Conservation (phyloP, 140 eudicot species). For the Cichorium intybus region DNA sequence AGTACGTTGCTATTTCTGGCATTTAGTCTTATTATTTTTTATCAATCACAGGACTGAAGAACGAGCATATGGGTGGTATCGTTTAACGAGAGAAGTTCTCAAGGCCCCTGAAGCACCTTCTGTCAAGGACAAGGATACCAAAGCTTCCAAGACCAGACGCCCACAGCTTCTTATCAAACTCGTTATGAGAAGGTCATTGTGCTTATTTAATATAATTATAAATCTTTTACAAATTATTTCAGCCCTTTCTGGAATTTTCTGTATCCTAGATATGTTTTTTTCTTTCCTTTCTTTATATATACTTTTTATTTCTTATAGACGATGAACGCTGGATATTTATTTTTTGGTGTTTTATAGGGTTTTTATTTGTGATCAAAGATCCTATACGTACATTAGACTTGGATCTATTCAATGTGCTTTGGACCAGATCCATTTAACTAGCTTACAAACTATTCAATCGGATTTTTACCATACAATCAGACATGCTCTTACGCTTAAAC, state of each 20-base stretch:
- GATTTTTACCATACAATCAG: not conserved
- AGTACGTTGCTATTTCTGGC: not conserved
- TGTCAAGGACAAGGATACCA: slow-evolving; percentile 62
- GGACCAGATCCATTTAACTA: slow-evolving; percentile 1
- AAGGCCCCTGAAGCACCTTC: slow-evolving; percentile 78
- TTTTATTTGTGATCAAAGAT: not conserved
- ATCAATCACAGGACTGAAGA: slow-evolving; percentile 68
- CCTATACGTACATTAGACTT: slow-evolving; percentile 6
- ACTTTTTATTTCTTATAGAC: not conserved
- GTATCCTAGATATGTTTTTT: not conserved
- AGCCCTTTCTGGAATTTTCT: slow-evolving; percentile 14
- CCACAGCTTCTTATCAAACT: slow-evolving; percentile 94
- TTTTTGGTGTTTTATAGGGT: not conserved
- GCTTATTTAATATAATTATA: slow-evolving; percentile 11
- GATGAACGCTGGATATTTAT: not conserved
- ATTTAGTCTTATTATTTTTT: slow-evolving; percentile 12
- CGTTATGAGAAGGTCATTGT: slow-evolving; percentile 85
- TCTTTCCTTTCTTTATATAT: not conserved
- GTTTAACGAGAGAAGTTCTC: slow-evolving; percentile 83
- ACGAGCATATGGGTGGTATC: slow-evolving; percentile 98
- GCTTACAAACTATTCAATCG: slow-evolving; percentile 3
- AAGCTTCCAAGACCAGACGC: slow-evolving; percentile 77
- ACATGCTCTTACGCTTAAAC: not conserved
- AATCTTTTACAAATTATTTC: slow-evolving; percentile 1
- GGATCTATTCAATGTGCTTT: not conserved